Conservation (phyloP, 495 filamentous ascomycete species). For the Penicillium salamii region DNA sequence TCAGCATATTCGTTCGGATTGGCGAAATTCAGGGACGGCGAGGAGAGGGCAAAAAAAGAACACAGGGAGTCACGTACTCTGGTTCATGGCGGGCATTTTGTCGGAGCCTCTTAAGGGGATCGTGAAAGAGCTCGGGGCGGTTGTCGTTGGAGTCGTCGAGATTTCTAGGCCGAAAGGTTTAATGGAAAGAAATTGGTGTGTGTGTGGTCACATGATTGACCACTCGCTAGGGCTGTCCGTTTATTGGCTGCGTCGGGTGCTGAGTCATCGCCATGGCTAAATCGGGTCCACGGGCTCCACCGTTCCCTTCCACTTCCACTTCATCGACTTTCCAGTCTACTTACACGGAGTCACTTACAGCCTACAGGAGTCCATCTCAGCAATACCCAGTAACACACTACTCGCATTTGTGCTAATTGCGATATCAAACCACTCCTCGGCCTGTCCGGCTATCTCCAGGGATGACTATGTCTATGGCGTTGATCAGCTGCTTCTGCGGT, state of each 20-base stretch:
- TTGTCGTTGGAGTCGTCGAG: neutral
- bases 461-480: too few species aligned
- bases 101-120: neutral
- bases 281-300: neutral
- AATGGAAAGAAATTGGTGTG: neutral
- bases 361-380: too few species aligned
- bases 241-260: neutral
- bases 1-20: conserved; percentile 22
- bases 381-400: too few species aligned
- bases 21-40: neutral
- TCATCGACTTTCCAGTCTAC: too few species aligned
- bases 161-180: neutral
- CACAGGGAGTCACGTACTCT: neutral
- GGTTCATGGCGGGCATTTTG: neutral
- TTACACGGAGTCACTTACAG: too few species aligned
- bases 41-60: neutral
- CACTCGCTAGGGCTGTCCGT: neutral
- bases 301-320: too few species aligned
- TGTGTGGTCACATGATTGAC: neutral
- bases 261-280: neutral
- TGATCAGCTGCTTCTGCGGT: neutral
- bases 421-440: too few species aligned
- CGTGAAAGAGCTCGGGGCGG: neutral
- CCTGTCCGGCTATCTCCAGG: too few species aligned
- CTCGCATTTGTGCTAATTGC: too few species aligned